Evolutionary conservation across 225 moss, liverwort and hornwort genomes (phyloP).

Genomic region (Physcomitrium patens): DNA sequence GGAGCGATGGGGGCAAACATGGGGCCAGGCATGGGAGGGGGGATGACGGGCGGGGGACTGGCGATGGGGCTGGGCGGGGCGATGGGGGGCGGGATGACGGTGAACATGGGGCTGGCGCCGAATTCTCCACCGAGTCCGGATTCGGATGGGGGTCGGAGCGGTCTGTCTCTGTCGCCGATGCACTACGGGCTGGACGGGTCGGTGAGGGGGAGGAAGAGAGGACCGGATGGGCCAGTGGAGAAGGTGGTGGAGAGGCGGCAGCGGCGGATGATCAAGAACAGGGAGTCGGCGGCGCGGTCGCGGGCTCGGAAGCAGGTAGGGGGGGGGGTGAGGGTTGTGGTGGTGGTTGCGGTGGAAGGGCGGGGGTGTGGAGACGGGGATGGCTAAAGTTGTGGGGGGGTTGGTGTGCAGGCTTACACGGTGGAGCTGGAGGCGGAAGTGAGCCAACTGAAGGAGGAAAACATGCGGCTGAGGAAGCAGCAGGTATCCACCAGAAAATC

Average conservation of each 20-base stretch:
- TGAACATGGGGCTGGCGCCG: constrained; percentile 78
- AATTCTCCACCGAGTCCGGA: constrained; percentile 77
- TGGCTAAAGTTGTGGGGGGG: no score
- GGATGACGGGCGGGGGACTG: constrained; percentile 73
- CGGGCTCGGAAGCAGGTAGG: constrained; percentile 94
- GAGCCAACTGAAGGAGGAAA: constrained; percentile 89
- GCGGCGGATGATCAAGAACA: constrained; percentile 95
- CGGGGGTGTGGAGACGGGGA: no score
- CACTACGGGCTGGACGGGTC: constrained; percentile 73
- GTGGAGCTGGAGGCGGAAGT: constrained; percentile 98
- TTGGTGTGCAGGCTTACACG: constrained; percentile 74
- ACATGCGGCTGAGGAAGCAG: constrained; percentile 71
- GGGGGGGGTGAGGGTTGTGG: no score
- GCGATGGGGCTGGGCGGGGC: constrained; percentile 64
- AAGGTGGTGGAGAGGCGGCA: constrained; percentile 93
- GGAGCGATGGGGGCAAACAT: constrained; percentile 64
- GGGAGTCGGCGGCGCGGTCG: constrained; percentile 96
- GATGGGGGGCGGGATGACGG: constrained; percentile 62
- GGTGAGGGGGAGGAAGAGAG: constrained; percentile 82
- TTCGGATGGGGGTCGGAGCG: constrained; percentile 83
- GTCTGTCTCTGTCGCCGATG: constrained; percentile 77
- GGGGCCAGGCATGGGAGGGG: constrained; percentile 55
- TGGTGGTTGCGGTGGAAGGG: no score
- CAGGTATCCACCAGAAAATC: constrained; percentile 72
- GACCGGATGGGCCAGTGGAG: constrained; percentile 82